phyloP scores from a whole-genome alignment of 495 filamentous ascomycete genomes.

The Bacidia gigantensis region DNA sequence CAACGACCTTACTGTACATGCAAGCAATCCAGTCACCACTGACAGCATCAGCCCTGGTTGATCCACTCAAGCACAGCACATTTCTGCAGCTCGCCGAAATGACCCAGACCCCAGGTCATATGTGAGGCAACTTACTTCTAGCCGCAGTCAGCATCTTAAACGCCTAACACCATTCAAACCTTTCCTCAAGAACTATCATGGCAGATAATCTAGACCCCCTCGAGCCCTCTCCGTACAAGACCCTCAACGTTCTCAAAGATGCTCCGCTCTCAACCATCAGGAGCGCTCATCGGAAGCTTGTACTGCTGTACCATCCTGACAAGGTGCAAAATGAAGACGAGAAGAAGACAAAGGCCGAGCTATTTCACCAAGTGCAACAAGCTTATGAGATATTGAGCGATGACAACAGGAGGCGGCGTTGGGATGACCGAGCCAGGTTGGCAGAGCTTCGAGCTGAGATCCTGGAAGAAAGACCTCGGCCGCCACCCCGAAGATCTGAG shows the following conservation, averaged over 20 bases:
- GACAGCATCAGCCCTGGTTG: not conserved
- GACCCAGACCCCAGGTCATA: not conserved
- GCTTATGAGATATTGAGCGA: slow-evolving; percentile 88
- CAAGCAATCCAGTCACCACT: not conserved
- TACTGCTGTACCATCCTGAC: slow-evolving; percentile 88
- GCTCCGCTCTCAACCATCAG: slow-evolving; percentile 64
- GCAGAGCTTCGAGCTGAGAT: slow-evolving; percentile 42
- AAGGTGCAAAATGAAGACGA: slow-evolving; percentile 69
- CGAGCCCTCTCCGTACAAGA: slow-evolving; percentile 70
- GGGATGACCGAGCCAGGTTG: slow-evolving; percentile 63
- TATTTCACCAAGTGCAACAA: slow-evolving; percentile 88
- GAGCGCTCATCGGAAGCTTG: slow-evolving; percentile 76
- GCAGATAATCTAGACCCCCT: slow-evolving; percentile 26
- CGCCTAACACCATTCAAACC: not conserved
- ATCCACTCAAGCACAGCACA: not conserved
- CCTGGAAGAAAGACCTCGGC: slow-evolving; percentile 23
- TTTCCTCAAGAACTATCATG: not conserved
- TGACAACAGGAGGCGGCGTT: slow-evolving; percentile 51
- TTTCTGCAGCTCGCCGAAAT: not conserved
- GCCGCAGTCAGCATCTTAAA: too few relatives aligned
- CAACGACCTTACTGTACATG: not conserved
- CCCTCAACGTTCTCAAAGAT: slow-evolving; percentile 63
- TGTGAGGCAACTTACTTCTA: not conserved
- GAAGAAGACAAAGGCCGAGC: slow-evolving; percentile 54
- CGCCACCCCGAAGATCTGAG: slow-evolving; percentile 4